Percentiles rank a stretch among this genome's conserved stretches.
phyloP scores from a whole-genome alignment of 1,139 yeast species.

The Hansenula anomala region DNA sequence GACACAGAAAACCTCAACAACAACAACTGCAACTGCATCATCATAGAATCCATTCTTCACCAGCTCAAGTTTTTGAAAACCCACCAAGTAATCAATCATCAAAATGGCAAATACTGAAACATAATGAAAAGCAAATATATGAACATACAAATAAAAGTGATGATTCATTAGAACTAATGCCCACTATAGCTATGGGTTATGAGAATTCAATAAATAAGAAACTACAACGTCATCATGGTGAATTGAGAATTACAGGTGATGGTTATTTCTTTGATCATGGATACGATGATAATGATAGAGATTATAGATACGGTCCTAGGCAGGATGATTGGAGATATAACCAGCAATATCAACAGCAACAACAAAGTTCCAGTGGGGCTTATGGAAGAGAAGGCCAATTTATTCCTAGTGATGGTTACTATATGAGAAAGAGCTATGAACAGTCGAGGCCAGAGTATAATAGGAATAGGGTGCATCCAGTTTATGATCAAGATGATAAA shows the following conservation, averaged over 20 bases:
- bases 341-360: not conserved
- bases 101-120: slow-evolving; percentile 1
- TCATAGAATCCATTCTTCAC: not conserved
- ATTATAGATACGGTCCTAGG: not conserved
- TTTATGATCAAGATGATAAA: not conserved
- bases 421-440: not conserved
- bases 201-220: slow-evolving; percentile 18
- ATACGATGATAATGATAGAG: not conserved
- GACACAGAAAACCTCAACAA: not conserved
- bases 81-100: not conserved
- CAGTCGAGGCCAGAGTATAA: not conserved
- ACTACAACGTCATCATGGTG: slow-evolving; percentile 12
- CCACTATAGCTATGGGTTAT: slow-evolving; percentile 23
- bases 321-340: not conserved
- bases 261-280: slow-evolving; percentile 17
- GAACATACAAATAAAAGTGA: slow-evolving; percentile 12
- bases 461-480: not conserved
- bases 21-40: not conserved
- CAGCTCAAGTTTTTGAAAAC: not conserved
- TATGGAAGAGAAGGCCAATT: not conserved
- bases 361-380: not conserved
- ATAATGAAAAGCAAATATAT: slow-evolving; percentile 3
- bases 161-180: slow-evolving; percentile 20
- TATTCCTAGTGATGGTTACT: not conserved
- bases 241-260: slow-evolving; percentile 19